Evolutionary conservation across 2,329 filamentous ascomycete genomes (phyloP).

Genomic region (Ceratocystis cacaofunesta): DNA sequence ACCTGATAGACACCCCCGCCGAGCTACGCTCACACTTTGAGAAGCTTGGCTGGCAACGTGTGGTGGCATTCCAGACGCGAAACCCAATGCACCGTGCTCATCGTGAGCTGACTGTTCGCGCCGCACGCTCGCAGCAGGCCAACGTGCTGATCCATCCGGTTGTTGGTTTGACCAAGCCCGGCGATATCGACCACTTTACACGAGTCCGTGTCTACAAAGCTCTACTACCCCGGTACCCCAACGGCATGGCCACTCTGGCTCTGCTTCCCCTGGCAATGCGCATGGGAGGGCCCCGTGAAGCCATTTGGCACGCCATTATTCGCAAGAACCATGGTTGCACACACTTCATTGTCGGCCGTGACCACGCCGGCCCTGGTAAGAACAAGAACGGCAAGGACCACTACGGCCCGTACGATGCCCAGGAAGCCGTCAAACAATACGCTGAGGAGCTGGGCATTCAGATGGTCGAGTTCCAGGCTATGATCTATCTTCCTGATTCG

Average conservation of each 20-base stretch:
- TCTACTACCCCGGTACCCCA: constrained; percentile 88
- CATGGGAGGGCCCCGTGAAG: constrained; percentile 96
- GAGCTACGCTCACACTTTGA: constrained; percentile 95
- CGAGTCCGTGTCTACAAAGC: constrained; percentile 98
- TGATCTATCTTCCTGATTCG: constrained; percentile 94
- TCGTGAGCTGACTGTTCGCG: constrained; percentile 91
- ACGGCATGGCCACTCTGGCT: constrained; percentile 95
- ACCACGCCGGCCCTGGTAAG: constrained; percentile 95
- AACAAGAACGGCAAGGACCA: constrained; percentile 95
- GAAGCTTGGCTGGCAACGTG: constrained; percentile 96
- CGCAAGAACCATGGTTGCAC: constrained; percentile 98
- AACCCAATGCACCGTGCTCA: constrained; percentile 99
- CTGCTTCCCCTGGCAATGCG: constrained; percentile 94
- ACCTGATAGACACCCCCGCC: constrained; percentile 60
- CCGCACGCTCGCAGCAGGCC: constrained; percentile 86
- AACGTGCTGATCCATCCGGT: constrained; percentile 99
- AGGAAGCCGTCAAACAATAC: constrained; percentile 93
- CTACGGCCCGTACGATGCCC: constrained; percentile 95
- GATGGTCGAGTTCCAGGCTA: constrained; percentile 98
- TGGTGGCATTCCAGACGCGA: constrained; percentile 97
- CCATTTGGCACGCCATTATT: constrained; percentile 99
- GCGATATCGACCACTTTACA: constrained; percentile 99
- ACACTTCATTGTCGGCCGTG: constrained; percentile 97
- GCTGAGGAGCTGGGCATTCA: constrained; percentile 92
- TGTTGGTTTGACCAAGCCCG: constrained; percentile 94